Evolutionary conservation across 169 alveolate genomes (phyloP).

Genomic region (Eimeria sp.): DNA sequence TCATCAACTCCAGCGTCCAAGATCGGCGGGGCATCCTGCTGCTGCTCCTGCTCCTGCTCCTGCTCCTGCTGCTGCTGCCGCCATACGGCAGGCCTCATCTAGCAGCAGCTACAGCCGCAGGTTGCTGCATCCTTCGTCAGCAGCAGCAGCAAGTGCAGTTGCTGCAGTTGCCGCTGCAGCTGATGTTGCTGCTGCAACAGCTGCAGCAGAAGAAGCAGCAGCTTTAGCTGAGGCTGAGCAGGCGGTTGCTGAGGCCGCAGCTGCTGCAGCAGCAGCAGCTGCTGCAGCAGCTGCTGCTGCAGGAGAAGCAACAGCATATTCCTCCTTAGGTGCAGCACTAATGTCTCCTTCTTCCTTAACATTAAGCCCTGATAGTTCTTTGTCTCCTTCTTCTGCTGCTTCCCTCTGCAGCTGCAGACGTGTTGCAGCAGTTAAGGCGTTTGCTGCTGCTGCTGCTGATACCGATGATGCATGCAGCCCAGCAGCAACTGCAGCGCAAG

Average conservation of each 20-base stretch:
- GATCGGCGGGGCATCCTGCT: constrained; percentile 25
- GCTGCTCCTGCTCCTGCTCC: constrained; percentile 40
- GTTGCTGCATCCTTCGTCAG: constrained; percentile 32
- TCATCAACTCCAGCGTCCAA: constrained; percentile 26
- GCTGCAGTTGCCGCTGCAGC: constrained; percentile 46
- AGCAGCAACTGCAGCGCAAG: constrained; percentile 18
- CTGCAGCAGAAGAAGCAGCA: constrained; percentile 58
- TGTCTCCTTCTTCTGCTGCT: constrained; percentile 54
- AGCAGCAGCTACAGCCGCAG: constrained; percentile 16
- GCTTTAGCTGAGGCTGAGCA: constrained; percentile 54
- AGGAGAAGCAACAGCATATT: constrained; percentile 59
- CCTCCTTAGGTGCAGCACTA: constrained; percentile 22
- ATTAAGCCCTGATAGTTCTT: constrained; percentile 38
- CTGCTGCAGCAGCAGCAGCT: constrained; percentile 48
- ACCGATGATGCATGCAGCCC: constrained; percentile 15
- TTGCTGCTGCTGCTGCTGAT: constrained; percentile 73
- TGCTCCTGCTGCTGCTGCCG: constrained; percentile 37
- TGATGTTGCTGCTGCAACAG: constrained; percentile 21
- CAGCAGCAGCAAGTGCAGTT: constrained; percentile 33
- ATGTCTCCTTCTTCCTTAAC: constrained; percentile 7
- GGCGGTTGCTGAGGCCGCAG: constrained; percentile 54
- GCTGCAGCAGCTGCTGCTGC: constrained; percentile 64
- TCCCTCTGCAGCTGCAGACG: background rate
- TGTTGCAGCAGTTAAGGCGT: background rate
- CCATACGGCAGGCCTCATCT: background rate